Conservation (phyloP, 208 protist genomes). For the Acanthamoeba triangularis region DNA sequence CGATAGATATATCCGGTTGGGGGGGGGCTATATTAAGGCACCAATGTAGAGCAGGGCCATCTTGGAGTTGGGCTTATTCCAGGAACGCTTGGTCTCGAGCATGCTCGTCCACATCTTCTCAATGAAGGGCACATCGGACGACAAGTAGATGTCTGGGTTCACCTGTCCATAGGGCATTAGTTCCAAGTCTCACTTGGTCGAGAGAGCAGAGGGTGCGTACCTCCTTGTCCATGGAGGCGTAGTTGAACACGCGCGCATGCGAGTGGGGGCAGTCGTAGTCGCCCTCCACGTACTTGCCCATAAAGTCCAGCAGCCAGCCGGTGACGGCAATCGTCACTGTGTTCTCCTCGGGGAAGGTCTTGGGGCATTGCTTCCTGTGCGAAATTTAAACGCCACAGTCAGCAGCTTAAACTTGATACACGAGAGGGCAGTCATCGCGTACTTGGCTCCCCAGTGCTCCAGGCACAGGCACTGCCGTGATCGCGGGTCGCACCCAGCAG, state of each 20-base stretch:
- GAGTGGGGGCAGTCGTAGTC: neutral
- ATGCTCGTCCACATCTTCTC: neutral
- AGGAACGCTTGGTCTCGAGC: neutral
- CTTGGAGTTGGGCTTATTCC: conserved; percentile 17
- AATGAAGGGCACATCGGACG: neutral
- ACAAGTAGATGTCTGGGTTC: neutral
- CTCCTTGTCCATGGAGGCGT: neutral
- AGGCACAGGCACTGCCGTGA: neutral
- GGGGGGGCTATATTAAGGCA: neutral
- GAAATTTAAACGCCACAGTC: too few species aligned
- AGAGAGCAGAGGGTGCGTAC: neutral
- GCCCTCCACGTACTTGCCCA: neutral
- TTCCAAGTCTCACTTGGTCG: too few species aligned
- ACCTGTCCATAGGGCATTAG: neutral
- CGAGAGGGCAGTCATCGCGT: neutral
- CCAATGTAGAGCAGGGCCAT: conserved; percentile 21
- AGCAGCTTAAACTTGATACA: neutral
- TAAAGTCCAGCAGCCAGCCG: conserved; percentile 20
- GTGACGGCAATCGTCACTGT: neutral
- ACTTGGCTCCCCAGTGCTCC: neutral
- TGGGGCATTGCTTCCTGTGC: neutral
- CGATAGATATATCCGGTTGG: too few species aligned
- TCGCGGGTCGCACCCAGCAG: neutral
- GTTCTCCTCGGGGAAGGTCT: neutral
- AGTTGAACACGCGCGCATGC: neutral